A percentile compares a stretch with the other conserved stretches of the same genome.
Conservation (phyloP, 1,139 yeast species). For the Yamadazyma spencermartinsiae region DNA sequence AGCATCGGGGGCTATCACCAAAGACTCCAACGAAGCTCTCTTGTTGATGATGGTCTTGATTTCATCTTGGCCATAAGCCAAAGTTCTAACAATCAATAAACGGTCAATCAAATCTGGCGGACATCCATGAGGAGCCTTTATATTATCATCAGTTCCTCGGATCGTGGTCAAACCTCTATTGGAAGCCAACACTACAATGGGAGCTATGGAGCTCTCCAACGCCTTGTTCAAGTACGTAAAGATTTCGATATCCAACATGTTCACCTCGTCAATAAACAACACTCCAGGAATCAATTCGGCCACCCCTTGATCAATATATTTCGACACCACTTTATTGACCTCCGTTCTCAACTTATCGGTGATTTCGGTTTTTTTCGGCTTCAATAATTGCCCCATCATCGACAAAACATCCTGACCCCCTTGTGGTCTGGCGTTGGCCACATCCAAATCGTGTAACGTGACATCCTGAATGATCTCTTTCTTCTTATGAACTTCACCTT, state of each 20-base stretch:
- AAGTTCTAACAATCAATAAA: constrained; percentile 84
- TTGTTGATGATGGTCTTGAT: constrained; percentile 78
- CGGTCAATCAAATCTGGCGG: constrained; percentile 95
- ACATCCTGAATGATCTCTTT: constrained; percentile 98
- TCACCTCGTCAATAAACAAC: constrained; percentile 93
- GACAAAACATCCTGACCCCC: constrained; percentile 98
- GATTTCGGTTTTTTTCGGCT: constrained; percentile 97
- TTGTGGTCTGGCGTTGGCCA: constrained; percentile 96
- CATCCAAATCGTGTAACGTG: constrained; percentile 91
- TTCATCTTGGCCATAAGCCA: constrained; percentile 83
- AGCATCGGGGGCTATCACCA: constrained; percentile 65
- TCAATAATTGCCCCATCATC: constrained; percentile 97
- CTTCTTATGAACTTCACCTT: constrained; percentile 98
- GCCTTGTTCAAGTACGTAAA: constrained; percentile 95
- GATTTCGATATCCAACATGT: constrained; percentile 95
- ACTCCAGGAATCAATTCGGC: constrained; percentile 99
- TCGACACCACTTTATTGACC: constrained; percentile 93
- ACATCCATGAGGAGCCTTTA: constrained; percentile 89
- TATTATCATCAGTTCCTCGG: constrained; percentile 84
- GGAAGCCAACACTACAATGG: constrained; percentile 91
- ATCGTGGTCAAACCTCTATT: constrained; percentile 92
- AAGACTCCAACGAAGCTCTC: constrained; percentile 74
- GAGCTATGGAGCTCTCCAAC: constrained; percentile 87
- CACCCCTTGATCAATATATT: constrained; percentile 95
- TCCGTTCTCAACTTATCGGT: constrained; percentile 93